Percentiles rank a stretch among this genome's conserved stretches.
phyloP scores from a whole-genome alignment of 805 yeast species.

The Candida wancherniae region DNA sequence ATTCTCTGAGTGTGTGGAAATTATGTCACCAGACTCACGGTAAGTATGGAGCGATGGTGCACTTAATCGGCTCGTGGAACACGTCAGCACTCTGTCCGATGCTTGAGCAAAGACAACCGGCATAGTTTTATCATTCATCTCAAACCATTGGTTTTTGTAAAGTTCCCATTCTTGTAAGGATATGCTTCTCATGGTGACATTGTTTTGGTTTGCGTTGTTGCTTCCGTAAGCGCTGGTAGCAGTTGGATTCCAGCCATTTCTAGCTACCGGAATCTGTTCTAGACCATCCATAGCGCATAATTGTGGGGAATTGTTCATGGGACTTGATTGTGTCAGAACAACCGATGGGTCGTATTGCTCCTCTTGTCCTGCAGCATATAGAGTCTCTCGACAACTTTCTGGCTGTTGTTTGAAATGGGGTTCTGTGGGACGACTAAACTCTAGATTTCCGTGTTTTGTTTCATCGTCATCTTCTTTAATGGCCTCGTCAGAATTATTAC shows the following conservation, averaged over 20 bases:
- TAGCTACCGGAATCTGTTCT: constrained; percentile 9
- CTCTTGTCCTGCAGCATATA: no score
- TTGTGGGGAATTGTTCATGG: not conserved
- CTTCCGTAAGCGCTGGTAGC: no score
- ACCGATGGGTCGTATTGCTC: no score
- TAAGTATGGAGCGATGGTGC: constrained; percentile 41
- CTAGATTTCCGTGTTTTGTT: no score
- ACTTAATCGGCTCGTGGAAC: constrained; percentile 23
- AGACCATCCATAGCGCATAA: constrained; percentile 8
- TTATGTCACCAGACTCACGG: constrained; percentile 16
- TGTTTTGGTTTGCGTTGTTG: not conserved
- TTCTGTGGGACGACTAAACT: no score
- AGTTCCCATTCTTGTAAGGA: constrained; percentile 32
- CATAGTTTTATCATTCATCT: constrained; percentile 20
- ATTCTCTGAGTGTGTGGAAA: constrained; percentile 3
- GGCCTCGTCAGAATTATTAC: no score
- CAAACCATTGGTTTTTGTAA: constrained; percentile 21
- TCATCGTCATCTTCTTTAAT: no score
- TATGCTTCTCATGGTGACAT: constrained; percentile 14
- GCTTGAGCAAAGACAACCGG: constrained; percentile 25
- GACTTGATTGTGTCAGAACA: not conserved
- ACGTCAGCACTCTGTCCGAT: constrained; percentile 17
- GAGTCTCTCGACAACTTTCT: no score
- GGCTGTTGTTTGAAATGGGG: no score
- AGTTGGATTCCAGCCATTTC: constrained; percentile 6